phyloP scores from a whole-genome alignment of 2,329 filamentous ascomycete species.

The Ceratocystis harringtonii region DNA sequence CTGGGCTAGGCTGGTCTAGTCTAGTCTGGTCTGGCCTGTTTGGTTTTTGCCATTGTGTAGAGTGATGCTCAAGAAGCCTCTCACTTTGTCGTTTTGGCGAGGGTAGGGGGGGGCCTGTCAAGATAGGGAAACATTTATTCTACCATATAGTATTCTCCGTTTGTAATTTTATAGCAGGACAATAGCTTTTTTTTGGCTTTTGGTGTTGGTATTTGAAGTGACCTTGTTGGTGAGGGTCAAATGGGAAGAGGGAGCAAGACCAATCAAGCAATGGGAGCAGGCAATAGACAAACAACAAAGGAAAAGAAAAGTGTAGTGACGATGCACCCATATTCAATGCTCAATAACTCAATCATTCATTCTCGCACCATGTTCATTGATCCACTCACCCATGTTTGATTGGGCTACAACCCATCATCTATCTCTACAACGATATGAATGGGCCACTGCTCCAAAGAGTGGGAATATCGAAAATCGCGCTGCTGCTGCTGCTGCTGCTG shows the following conservation, averaged over 20 bases:
- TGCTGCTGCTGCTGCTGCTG: too few species aligned
- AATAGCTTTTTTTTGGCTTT: background rate
- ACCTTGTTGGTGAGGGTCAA: too few species aligned
- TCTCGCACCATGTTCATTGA: background rate
- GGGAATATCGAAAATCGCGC: background rate
- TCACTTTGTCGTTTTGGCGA: background rate
- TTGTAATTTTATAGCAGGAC: too few species aligned
- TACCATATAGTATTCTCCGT: background rate
- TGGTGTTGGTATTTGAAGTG: background rate
- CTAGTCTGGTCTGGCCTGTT: background rate
- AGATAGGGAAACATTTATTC: background rate
- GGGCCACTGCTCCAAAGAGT: background rate
- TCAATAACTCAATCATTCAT: background rate
- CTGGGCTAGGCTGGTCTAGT: background rate
- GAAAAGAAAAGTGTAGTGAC: background rate
- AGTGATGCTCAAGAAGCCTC: background rate
- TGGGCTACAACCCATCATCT: constrained; percentile 8
- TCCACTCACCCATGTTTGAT: constrained; percentile 11
- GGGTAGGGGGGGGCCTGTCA: background rate
- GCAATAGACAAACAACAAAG: too few species aligned
- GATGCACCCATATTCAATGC: background rate
- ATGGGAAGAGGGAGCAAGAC: too few species aligned
- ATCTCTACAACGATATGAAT: background rate
- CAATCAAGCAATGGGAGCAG: too few species aligned
- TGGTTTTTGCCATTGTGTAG: background rate